Percentiles rank a stretch among this genome's conserved stretches.
Conservation (phyloP, 2,329 filamentous ascomycete genomes). For the Hirsutella rhossiliensis region DNA sequence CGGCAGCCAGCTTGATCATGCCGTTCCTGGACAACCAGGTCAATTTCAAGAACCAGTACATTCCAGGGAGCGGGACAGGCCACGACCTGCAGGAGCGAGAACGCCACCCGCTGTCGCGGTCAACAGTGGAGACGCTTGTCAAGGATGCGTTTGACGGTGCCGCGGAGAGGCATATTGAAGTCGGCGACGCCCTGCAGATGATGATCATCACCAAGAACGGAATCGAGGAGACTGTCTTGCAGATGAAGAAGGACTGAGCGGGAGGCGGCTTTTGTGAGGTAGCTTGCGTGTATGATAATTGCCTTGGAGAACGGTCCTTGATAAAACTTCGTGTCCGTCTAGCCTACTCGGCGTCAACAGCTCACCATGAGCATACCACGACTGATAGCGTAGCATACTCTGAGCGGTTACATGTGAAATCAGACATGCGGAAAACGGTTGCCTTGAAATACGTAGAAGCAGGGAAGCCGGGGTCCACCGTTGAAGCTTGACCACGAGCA, state of each 20-base stretch:
- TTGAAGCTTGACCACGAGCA: too few species aligned
- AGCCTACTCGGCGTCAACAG: not conserved
- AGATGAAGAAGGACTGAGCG: slow-evolving; percentile 78
- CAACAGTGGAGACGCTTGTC: slow-evolving; percentile 74
- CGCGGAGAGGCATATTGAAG: slow-evolving; percentile 97
- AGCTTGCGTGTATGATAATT: slow-evolving; percentile 19
- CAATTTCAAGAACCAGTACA: slow-evolving; percentile 98
- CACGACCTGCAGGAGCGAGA: slow-evolving; percentile 66
- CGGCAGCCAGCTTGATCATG: slow-evolving; percentile 91
- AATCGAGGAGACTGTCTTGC: slow-evolving; percentile 72
- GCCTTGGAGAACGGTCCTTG: slow-evolving; percentile 1
- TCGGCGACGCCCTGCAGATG: slow-evolving; percentile 93
- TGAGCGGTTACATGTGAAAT: not conserved
- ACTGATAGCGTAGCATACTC: not conserved
- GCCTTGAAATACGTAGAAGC: too few species aligned
- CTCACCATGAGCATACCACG: not conserved
- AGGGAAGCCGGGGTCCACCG: too few species aligned
- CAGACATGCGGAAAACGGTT: not conserved
- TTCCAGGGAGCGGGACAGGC: slow-evolving; percentile 73
- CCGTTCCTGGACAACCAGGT: slow-evolving; percentile 99
- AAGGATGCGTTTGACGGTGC: slow-evolving; percentile 97
- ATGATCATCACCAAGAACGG: slow-evolving; percentile 82
- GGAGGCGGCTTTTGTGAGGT: not conserved
- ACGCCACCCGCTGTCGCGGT: slow-evolving; percentile 55
- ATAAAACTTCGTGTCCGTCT: not conserved